Conservation (phyloP, 2,329 filamentous ascomycete species). For the Stenocarpella maydis region DNA sequence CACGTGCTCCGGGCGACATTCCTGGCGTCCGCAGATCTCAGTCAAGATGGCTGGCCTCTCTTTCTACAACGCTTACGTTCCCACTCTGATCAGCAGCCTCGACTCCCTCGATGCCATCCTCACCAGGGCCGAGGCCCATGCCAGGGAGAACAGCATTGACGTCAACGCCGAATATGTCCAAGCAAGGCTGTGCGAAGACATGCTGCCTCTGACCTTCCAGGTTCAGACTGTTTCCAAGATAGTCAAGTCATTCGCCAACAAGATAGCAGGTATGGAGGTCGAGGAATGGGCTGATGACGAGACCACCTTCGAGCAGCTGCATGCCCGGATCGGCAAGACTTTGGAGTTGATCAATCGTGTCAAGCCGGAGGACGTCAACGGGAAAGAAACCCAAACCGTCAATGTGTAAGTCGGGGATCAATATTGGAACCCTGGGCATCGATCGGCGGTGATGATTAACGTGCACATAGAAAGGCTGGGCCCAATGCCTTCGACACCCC, state of each 20-base stretch:
- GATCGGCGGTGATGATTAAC: background rate
- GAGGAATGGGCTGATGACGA: conserved; percentile 42
- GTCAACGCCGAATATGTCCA: conserved; percentile 38
- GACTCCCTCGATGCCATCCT: conserved; percentile 43
- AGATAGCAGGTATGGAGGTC: conserved; percentile 39
- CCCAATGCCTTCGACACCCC: background rate
- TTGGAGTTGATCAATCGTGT: conserved; percentile 42
- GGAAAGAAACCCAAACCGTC: conserved; percentile 38
- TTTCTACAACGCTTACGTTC: conserved; percentile 43
- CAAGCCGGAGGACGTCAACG: conserved; percentile 40
- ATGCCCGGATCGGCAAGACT: conserved; percentile 43
- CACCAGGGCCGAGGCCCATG: conserved; percentile 42
- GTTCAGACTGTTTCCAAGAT: conserved; percentile 44
- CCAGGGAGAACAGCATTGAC: conserved; percentile 41
- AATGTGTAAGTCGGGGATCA: conserved; percentile 39
- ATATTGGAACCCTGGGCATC: rapidly evolving
- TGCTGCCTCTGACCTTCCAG: conserved; percentile 48
- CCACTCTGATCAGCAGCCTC: conserved; percentile 40
- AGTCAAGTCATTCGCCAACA: conserved; percentile 42
- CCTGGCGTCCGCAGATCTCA: background rate
- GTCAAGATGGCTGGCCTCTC: conserved; percentile 42
- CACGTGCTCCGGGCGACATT: no score
- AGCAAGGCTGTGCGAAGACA: conserved; percentile 45
- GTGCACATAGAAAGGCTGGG: background rate
- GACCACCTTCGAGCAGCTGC: conserved; percentile 45